Evolutionary conservation across 2,329 filamentous ascomycete genomes (phyloP), one percentile per base, ranked within the genome.

Genomic region (Aureobasidium sp.): DNA sequence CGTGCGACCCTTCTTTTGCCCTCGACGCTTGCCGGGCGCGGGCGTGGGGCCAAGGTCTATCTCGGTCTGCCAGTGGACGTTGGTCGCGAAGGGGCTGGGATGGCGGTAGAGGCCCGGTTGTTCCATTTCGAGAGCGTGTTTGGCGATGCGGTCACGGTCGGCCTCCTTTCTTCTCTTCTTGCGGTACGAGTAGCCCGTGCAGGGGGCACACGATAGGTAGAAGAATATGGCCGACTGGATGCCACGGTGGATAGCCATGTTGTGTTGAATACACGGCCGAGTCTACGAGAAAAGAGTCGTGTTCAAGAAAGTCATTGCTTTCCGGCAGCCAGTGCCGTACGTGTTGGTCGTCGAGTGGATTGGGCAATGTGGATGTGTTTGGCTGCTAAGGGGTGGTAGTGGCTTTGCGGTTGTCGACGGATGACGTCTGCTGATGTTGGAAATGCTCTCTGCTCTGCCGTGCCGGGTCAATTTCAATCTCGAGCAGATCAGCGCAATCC

Each of bases 31-130:
- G 27, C 61, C 64, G 10, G 57, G 59, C 33, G 85, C 86, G 37
- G 88, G 81, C 3, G 83, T 84, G 2, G 92, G 92, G 0, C 92
- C 92, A 74, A 92, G 81, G 64, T 79, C 80, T 65, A 96, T 95
- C 73, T 96, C 92, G 69, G 94, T 88, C 33, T 82, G 78, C 92
- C 92, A 96, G 74, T 89, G 90, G 13, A 87, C 86, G 68, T 96
- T 96, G 29, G 90, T 95, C 68, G 86, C 87, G 67, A 90, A 94
- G 90, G 89, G 46, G 85, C 84, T 1, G 88, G 91, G 69, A 68
- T 96, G 91, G 54, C 84, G 81, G 72, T 95, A 94, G 11, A 84
- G 74, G 42, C 83, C 84, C 0, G 89, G 89, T 70, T 91, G 84
- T 65, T 90, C 84, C 59, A 81, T 81, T 66, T 88, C 82, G 61